These are phyloP conservation scores for Singerocomus inundabilis DNA, from an alignment of 1,284 basidiomycete genomes.

Conservation along the genomic window DNA sequence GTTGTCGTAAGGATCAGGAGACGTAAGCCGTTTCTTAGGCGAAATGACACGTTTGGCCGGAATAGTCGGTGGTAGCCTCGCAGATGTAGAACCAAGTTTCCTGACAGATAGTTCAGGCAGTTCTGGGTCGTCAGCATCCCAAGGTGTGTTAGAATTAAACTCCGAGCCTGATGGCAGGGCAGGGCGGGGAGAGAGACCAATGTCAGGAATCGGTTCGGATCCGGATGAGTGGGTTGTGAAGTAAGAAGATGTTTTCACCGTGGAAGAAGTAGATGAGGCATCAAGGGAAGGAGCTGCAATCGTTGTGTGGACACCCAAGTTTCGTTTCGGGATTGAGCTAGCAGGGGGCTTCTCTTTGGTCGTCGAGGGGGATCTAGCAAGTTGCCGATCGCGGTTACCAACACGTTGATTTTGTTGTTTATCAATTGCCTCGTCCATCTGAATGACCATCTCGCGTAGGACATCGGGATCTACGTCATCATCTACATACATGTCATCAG, in stretches of 20 bases:
- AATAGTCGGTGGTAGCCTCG: not conserved
- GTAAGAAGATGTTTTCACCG: slow-evolving; percentile 21
- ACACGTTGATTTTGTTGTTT: not conserved
- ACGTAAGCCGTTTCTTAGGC: slow-evolving; percentile 1
- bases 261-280: not conserved
- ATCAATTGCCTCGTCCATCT: slow-evolving; percentile 19
- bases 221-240: slow-evolving; percentile 12
- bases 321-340: not conserved
- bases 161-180: not conserved
- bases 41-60: not conserved
- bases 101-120: not conserved
- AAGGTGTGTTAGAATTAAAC: slow-evolving; percentile 13
- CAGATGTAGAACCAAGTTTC: slow-evolving; percentile 1
- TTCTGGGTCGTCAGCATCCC: slow-evolving; percentile 11
- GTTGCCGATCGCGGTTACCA: not conserved
- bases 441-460: slow-evolving; percentile 24
- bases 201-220: slow-evolving; percentile 20
- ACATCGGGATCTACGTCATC: slow-evolving; percentile 32
- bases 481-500: slow-evolving; percentile 28
- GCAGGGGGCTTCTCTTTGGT: slow-evolving; percentile 6
- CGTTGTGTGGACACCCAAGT: not conserved
- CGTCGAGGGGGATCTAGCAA: not conserved
- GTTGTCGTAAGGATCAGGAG: slow-evolving; percentile 27
- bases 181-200: slow-evolving; percentile 29
- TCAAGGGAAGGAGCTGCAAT: slow-evolving; percentile 17